phyloP scores from a whole-genome alignment of 768 basidiomycete species.

The Pisolithus sp. region DNA sequence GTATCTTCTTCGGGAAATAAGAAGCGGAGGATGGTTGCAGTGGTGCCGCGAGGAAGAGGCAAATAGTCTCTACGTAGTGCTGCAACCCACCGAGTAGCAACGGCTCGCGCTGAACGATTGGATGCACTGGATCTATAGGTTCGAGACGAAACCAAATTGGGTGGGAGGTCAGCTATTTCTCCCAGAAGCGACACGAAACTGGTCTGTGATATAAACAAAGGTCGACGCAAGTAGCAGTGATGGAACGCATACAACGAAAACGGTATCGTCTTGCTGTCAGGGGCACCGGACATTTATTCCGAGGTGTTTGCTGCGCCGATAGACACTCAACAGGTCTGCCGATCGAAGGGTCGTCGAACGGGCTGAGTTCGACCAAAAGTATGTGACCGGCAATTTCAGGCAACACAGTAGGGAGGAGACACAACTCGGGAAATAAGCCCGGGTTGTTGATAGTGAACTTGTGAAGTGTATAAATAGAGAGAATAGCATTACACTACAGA shows the following conservation, averaged over 20 bases:
- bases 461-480: too few species aligned
- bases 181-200: constrained; percentile 48
- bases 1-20: constrained; percentile 83
- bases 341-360: too few species aligned
- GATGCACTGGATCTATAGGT: constrained; percentile 1
- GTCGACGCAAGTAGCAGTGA: neutral
- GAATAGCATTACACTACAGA: too few species aligned
- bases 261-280: constrained; percentile 21
- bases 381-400: too few species aligned
- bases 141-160: constrained; percentile 14
- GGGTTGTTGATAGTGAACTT: too few species aligned
- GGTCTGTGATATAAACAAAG: constrained; percentile 2
- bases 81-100: constrained; percentile 40
- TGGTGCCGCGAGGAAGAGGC: constrained; percentile 48
- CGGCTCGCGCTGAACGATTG: constrained; percentile 31
- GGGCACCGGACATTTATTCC: neutral
- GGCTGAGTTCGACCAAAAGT: too few species aligned
- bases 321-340: too few species aligned
- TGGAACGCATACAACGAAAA: constrained; percentile 39
- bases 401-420: too few species aligned
- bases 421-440: too few species aligned
- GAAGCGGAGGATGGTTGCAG: constrained; percentile 58
- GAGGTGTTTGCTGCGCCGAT: neutral
- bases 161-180: constrained; percentile 33
- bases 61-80: constrained; percentile 36